A percentile compares a stretch with the other conserved stretches of the same genome.
These are phyloP conservation scores for Aspergillus conjunctus DNA, from an alignment of 495 filamentous ascomycete species.

Conservation along the genomic window DNA sequence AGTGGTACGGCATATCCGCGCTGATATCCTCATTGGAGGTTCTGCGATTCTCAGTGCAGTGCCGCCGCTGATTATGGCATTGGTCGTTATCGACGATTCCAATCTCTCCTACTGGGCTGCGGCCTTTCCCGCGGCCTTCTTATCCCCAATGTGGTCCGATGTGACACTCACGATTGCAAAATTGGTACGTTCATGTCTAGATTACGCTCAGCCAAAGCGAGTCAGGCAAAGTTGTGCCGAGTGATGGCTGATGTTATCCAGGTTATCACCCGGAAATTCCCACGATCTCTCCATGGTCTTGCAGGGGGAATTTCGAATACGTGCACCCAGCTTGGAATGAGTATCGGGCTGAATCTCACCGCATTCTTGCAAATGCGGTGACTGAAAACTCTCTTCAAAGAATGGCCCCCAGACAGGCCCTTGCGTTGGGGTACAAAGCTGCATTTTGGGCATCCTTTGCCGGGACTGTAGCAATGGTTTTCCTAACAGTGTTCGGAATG, in stretches of 20 bases:
- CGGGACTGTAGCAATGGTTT: background rate
- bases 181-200: background rate
- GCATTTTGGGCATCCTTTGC: background rate
- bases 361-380: background rate
- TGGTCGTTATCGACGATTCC: background rate
- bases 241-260: no score
- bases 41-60: constrained; percentile 5
- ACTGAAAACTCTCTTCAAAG: background rate
- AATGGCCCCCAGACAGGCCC: background rate
- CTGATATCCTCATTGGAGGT: background rate
- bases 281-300: background rate
- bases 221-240: no score
- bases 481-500: background rate
- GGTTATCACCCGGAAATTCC: background rate
- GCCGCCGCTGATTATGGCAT: constrained; percentile 8
- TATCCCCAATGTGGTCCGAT: background rate
- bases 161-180: background rate
- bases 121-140: background rate
- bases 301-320: background rate
- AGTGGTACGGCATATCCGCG: constrained; percentile 8
- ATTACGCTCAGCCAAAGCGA: background rate
- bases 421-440: background rate
- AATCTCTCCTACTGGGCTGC: background rate
- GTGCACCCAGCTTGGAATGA: background rate
- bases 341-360: background rate